Evolutionary conservation across 1,284 basidiomycete genomes (phyloP).

Genomic region (Ganoderma sinense): DNA sequence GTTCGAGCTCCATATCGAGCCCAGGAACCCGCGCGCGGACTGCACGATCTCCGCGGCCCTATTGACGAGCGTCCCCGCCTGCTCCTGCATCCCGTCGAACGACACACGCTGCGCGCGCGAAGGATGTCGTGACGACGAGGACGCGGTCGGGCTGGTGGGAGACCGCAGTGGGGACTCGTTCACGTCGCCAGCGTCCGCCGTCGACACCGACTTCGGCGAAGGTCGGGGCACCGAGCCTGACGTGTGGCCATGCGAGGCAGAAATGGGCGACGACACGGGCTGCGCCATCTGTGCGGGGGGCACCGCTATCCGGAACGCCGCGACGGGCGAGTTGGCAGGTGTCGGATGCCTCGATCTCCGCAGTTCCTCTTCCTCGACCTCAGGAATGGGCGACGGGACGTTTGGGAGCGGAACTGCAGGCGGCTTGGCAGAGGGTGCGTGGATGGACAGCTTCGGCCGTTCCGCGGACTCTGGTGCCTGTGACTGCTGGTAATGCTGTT

Average conservation of each 20-base stretch:
- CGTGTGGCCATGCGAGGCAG: constrained; percentile 22
- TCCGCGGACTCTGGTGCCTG: constrained; percentile 5
- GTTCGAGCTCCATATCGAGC: constrained; percentile 50
- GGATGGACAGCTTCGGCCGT: constrained; percentile 23
- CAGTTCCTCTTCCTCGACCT: constrained; percentile 41
- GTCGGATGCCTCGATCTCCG: constrained; percentile 49
- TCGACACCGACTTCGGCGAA: constrained; percentile 4
- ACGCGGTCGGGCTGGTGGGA: constrained; percentile 22
- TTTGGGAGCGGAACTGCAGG: constrained; percentile 15
- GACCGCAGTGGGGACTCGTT: constrained; percentile 4
- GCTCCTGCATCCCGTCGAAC: constrained; percentile 35
- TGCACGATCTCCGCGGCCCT: constrained; percentile 77
- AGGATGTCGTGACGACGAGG: constrained; percentile 32
- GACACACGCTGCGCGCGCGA: constrained; percentile 38
- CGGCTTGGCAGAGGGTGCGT: constrained; percentile 34
- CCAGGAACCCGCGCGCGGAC: constrained; percentile 68
- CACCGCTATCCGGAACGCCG: constrained; percentile 40
- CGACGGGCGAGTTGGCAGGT: constrained; percentile 57
- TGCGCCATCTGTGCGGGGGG: constrained; percentile 30
- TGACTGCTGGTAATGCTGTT: constrained; percentile 15
- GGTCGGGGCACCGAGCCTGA: constrained; percentile 8
- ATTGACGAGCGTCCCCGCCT: constrained; percentile 59
- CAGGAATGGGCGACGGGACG: constrained; percentile 45
- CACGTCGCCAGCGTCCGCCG: not conserved
- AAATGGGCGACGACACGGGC: constrained; percentile 24